Evolutionary conservation across 345 rosid species (phyloP).

Genomic region (Ailanthus altissimus): DNA sequence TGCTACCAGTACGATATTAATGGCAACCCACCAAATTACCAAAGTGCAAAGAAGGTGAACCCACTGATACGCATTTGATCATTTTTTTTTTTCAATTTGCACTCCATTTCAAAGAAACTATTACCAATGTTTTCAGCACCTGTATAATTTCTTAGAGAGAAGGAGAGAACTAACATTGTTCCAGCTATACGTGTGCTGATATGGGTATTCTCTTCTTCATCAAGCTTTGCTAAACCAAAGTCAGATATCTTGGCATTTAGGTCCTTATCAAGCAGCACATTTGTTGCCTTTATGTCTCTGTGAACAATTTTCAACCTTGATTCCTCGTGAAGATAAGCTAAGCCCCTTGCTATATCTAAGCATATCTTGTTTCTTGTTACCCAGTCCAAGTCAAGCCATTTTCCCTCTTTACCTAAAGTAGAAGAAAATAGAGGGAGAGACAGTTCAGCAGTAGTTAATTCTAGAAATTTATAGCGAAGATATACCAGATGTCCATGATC

Average conservation of each 20-base stretch:
- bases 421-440: not conserved
- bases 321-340: constrained; percentile 68
- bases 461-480: not conserved
- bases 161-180: constrained; percentile 48
- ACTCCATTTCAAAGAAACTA: not conserved
- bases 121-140: not conserved
- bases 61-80: not conserved
- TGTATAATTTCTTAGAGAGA: not conserved
- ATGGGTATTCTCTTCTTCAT: constrained; percentile 74
- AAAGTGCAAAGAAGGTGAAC: too few relatives aligned
- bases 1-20: not conserved
- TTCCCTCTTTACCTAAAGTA: constrained; percentile 43
- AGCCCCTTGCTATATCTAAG: constrained; percentile 55
- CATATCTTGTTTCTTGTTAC: constrained; percentile 53
- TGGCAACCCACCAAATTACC: too few relatives aligned
- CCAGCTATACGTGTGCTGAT: constrained; percentile 76
- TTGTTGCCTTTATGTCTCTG: constrained; percentile 71
- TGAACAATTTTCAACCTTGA: constrained; percentile 73
- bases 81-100: not conserved
- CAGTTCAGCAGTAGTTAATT: not conserved
- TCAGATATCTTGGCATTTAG: constrained; percentile 71
- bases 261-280: constrained; percentile 64
- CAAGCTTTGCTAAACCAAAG: constrained; percentile 73
- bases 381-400: constrained; percentile 54
- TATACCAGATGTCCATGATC: not conserved